Base-by-base conservation (phyloP, 345 rosid genomes). In the Rhizophora apiculata region DNA sequence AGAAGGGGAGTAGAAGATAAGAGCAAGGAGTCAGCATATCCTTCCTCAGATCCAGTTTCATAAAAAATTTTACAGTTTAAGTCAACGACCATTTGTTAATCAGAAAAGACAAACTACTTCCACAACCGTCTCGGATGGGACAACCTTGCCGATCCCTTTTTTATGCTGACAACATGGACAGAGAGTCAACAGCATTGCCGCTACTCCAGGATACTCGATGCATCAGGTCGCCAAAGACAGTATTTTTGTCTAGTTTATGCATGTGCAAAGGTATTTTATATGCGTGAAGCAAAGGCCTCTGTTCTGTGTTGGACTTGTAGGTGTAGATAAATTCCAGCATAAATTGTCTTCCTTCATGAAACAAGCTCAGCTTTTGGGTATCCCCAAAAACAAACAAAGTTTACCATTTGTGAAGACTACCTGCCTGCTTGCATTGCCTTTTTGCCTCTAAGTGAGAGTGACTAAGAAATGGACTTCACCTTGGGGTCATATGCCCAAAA, bases 391-490 rank as follows among this genome's bases (percentile, higher is more conserved):
- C 37, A 34, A 34, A 34, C 9, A 5, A 57, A 31, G 27, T 74
- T 68, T 51, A 26, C 53, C 7, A 46, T 52, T 32, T 27, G 30
- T 9, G 19, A 29, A 48, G 8, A 20, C 26, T 63, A 62, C 54
- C 53, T 64, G 67, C 73, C 74, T 69, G 64, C 56, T 67, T 53
- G 71, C 67, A 75, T 55, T 46, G 56, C 60, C 51, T 49, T 49
- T 34, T 72, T 54, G 69, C 32, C 30, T 22, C 26, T 29, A 37
- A 65, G 55, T 64, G 68, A 43, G 49, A 43, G 49, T 11, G 49
- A 43, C 49, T 43, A 13, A 11, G 49, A 43, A 43, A 43, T 13
- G 49, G 49, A 43, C 49, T 43, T 43, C 18, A 13, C 49, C 49
- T 43, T 43, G 49, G 18, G 49, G 49, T 13, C 18, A 13, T 0